Evolutionary conservation across 2,329 filamentous ascomycete species (phyloP), one percentile per base, ranked within the genome.

Genomic region (Alternaria solani): DNA sequence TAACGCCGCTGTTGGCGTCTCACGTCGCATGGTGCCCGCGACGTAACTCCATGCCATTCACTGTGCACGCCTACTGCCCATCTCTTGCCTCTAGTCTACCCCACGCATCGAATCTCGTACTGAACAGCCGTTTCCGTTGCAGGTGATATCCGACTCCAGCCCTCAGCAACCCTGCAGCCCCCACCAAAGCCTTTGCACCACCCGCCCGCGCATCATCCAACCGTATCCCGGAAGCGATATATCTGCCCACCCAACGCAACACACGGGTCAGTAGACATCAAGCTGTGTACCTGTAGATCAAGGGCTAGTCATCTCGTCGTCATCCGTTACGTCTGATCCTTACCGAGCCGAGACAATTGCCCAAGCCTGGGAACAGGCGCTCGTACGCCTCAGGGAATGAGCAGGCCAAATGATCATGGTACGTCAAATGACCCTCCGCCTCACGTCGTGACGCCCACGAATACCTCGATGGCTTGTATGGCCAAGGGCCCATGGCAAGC

Each of bases 321-420:
- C 51, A 58, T 65, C 60, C 55, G 63, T 57, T 55, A 36, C 58
- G 42, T 47, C 55, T 52, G 41, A 51, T 26, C 32, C 38, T 39
- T 57, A 55, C 62, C 63, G 62, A 66, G 42, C 63, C 59, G 61
- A 67, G 59, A 63, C 56, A 60, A 59, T 43, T 51, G 54, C 55
- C 41, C 57, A 54, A 55, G 68, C 71, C 70, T 64, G 67, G 62
- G 58, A 63, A 58, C 66, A 66, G 72, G 72, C 73, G 65, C 66
- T 65, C 65, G 66, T 39, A 62, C 61, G 61, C 61, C 58, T 59
- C 61, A 78, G 76, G 76, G 76, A 74, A 79, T 79, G 77, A 78
- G 74, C 75, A 72, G 69, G 75, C 75, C 73, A 78, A 74, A 73
- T 67, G 75, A 77, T 67, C 66, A 78, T 78, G 77, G 76, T 78